Evolutionary conservation across 1,284 basidiomycete genomes (phyloP).

Genomic region (Trichosporon sp.): DNA sequence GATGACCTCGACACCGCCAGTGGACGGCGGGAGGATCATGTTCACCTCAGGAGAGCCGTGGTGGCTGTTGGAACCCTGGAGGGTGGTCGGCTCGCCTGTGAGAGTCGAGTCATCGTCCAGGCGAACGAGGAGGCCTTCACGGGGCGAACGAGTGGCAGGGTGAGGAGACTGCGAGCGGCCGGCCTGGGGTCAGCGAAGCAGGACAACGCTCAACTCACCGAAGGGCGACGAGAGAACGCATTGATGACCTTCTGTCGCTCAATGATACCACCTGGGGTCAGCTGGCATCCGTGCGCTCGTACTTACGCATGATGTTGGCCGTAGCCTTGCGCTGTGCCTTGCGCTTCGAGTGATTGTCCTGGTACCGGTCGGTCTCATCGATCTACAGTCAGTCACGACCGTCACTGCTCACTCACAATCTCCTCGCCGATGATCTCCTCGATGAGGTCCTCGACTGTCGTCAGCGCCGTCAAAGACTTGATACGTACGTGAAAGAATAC

Average conservation of each 20-base stretch:
- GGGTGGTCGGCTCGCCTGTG: neutral
- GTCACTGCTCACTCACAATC: slow-evolving; percentile 34
- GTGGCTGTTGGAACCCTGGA: neutral
- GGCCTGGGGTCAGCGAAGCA: neutral
- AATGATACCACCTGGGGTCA: slow-evolving; percentile 50
- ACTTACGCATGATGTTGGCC: slow-evolving; percentile 72
- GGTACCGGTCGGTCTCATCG: slow-evolving; percentile 82
- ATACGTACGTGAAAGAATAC: slow-evolving; percentile 59
- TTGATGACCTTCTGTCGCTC: slow-evolving; percentile 45
- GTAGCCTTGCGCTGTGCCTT: slow-evolving; percentile 65
- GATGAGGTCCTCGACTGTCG: slow-evolving; percentile 47
- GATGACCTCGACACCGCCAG: neutral
- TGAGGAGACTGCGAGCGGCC: neutral
- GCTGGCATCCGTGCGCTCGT: no score
- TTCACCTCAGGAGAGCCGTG: neutral
- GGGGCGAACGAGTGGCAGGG: neutral
- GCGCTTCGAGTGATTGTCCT: slow-evolving; percentile 73
- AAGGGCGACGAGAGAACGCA: slow-evolving; percentile 38
- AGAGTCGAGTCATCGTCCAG: neutral
- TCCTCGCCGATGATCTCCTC: slow-evolving; percentile 52
- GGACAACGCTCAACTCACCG: slow-evolving; percentile 21
- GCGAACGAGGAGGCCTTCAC: neutral
- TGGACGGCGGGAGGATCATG: neutral
- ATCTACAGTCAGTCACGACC: slow-evolving; percentile 53
- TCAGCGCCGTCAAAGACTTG: neutral